Conservation (phyloP, 169 alveolate species). For the Plasmodium reichenowi region DNA sequence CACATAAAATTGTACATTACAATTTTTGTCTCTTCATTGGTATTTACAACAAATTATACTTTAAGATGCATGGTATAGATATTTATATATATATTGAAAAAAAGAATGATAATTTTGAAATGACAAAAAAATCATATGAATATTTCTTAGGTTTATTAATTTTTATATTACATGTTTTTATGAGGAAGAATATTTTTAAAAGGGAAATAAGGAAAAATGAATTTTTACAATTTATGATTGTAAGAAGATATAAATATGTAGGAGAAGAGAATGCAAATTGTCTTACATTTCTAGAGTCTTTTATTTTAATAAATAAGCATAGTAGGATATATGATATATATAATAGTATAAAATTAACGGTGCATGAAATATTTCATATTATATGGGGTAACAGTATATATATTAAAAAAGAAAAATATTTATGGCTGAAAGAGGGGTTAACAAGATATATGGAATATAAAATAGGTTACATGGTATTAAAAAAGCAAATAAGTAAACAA, state of each 20-base stretch:
- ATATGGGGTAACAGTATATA: conserved; percentile 65
- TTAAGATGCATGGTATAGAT: conserved; percentile 11
- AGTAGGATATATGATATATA: not conserved
- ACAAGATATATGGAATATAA: conserved; percentile 37
- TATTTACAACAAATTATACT: conserved; percentile 17
- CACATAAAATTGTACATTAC: conserved; percentile 21
- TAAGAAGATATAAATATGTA: conserved; percentile 35
- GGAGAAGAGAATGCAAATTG: conserved; percentile 66
- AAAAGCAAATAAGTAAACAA: not conserved
- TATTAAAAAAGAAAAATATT: conserved; percentile 33
- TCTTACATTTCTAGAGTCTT: conserved; percentile 12
- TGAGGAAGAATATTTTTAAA: conserved; percentile 16
- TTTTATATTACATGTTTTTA: conserved; percentile 6
- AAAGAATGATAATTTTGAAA: too few species aligned
- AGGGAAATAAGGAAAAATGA: conserved; percentile 12
- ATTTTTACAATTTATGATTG: conserved; percentile 42
- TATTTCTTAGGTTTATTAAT: conserved; percentile 5
- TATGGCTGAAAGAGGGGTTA: conserved; percentile 60
- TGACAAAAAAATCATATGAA: not conserved
- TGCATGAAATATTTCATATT: conserved; percentile 49
- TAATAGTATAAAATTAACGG: conserved; percentile 1
- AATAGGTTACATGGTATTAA: conserved; percentile 2
- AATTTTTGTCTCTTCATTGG: conserved; percentile 62
- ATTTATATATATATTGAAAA: conserved; percentile 51
- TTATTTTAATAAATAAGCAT: conserved; percentile 2